Evolutionary conservation across 371 early-diverging fungal genomes (phyloP).

Genomic region (Syncephalastrum sp.): DNA sequence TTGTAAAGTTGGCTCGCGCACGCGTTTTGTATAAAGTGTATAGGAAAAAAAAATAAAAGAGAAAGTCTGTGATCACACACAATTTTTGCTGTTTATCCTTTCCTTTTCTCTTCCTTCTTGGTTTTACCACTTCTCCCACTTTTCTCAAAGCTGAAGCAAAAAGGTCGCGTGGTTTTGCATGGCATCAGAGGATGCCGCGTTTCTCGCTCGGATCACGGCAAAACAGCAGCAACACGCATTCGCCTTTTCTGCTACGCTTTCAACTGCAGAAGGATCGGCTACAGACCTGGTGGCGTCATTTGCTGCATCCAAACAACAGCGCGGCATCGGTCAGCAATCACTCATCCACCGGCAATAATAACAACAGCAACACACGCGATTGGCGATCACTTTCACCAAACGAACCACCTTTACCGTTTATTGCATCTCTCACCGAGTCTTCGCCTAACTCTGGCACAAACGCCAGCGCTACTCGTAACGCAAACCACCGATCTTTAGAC

Average conservation of each 20-base stretch:
- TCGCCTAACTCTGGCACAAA: not conserved
- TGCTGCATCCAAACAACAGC: conserved; percentile 1
- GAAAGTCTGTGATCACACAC: not conserved
- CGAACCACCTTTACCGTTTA: conserved; percentile 12
- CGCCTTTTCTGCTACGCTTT: not conserved
- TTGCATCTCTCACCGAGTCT: conserved; percentile 1
- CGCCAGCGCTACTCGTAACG: not conserved
- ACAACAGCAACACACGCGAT: conserved; percentile 4
- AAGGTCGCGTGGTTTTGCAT: conserved; percentile 5
- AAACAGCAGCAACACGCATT: conserved; percentile 1
- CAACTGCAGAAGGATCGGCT: conserved; percentile 5
- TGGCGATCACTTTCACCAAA: conserved; percentile 16
- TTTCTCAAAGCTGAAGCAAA: not conserved
- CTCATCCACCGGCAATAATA: not conserved
- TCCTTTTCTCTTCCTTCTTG: conserved; percentile 2
- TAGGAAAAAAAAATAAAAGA: conserved; percentile 2
- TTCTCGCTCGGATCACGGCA: conserved; percentile 11
- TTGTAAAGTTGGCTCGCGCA: conserved; percentile 8
- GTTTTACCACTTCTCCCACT: conserved; percentile 3
- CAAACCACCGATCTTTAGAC: not conserved
- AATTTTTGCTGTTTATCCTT: conserved; percentile 1
- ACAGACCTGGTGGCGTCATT: conserved; percentile 2
- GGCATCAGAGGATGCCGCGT: conserved; percentile 11
- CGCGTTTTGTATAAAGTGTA: conserved; percentile 2
- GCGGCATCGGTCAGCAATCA: not conserved